These are phyloP conservation scores for Mycena sp. DNA, from an alignment of 1,284 basidiomycete genomes.

Conservation along the genomic window DNA sequence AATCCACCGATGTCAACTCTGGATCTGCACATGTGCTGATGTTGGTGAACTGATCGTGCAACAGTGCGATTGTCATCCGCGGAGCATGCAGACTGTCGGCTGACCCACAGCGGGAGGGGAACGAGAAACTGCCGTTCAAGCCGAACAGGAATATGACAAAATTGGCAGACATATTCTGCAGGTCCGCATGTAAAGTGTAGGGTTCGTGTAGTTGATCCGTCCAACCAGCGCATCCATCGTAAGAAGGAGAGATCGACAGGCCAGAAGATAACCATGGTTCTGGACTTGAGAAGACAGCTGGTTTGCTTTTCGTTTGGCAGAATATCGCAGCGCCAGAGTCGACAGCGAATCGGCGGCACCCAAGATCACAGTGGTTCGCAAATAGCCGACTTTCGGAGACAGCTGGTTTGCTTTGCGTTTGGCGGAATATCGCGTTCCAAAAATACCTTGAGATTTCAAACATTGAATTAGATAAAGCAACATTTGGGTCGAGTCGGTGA, in stretches of 20 bases:
- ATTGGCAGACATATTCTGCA: constrained; percentile 32
- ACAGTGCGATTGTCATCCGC: constrained; percentile 1
- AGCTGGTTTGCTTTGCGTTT: constrained; percentile 22
- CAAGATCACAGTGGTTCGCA: constrained; percentile 19
- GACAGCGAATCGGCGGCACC: constrained; percentile 2
- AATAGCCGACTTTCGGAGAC: constrained; percentile 18
- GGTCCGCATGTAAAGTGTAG: constrained; percentile 20
- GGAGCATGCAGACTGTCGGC: constrained; percentile 21
- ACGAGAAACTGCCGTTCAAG: constrained; percentile 16
- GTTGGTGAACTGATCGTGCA: constrained; percentile 19
- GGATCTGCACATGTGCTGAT: constrained; percentile 27
- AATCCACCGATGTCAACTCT: constrained; percentile 24
- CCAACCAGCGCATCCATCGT: background rate
- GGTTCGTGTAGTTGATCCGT: background rate
- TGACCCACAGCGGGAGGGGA: constrained; percentile 13
- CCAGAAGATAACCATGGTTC: constrained; percentile 17
- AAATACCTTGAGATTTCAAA: constrained; percentile 11
- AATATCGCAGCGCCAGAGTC: constrained; percentile 21
- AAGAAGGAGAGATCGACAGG: background rate
- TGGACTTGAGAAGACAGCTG: constrained; percentile 22
- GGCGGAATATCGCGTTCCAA: constrained; percentile 31
- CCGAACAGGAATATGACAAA: constrained; percentile 31
- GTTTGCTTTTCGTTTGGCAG: constrained; percentile 25
- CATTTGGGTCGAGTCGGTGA: constrained; percentile 11
- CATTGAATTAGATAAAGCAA: background rate